Evolutionary conservation across 2,329 filamentous ascomycete species (phyloP), one percentile per base, ranked within the genome.

Genomic region (Stagonosporopsis rhizophila): DNA sequence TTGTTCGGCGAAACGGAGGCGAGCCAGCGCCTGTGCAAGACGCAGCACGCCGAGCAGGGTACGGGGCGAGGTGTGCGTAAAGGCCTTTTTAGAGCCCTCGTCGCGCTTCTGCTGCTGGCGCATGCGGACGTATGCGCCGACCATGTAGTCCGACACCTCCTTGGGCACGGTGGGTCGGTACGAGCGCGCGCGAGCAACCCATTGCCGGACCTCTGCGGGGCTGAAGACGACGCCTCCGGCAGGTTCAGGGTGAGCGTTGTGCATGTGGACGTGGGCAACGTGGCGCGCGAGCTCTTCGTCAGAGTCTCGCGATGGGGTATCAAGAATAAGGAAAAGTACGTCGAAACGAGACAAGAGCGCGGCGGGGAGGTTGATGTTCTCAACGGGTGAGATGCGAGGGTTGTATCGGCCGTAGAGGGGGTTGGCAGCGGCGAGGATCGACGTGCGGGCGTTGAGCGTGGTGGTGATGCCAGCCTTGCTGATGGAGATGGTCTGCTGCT

Each of bases 281-380:
- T 99, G 95, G 77, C 91, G 91, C 60, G 95, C 95, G 20, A 99
- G 86, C 77, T 96, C 91, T 72, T 96, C 92, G 71, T 99, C 95
- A 0, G 86, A 85, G 66, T 99, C 95, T 61, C 92, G 89, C 17
- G 88, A 89, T 2, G 95, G 94, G 34, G 92, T 96, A 80, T 99
- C 95, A 56, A 99, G 89, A 69, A 99, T 93, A 42, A 99, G 83
- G 83, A 98, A 99, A 65, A 99, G 86, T 65, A 99, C 85, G 76
- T 99, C 95, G 78, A 99, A 99, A 85, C 95, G 91, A 57, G 94
- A 97, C 51, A 99, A 86, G 19, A 99, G 86, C 19, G 95, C 95
- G 17, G 95, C 95, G n/a, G 95, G 95, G 37, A 99, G 87, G 78
- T 99, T 99, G 79, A 99, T 99, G 78, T 99, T 99, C 77, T 99